phyloP scores from a whole-genome alignment of 345 rosid genomes.

The Microthlaspi erraticum region DNA sequence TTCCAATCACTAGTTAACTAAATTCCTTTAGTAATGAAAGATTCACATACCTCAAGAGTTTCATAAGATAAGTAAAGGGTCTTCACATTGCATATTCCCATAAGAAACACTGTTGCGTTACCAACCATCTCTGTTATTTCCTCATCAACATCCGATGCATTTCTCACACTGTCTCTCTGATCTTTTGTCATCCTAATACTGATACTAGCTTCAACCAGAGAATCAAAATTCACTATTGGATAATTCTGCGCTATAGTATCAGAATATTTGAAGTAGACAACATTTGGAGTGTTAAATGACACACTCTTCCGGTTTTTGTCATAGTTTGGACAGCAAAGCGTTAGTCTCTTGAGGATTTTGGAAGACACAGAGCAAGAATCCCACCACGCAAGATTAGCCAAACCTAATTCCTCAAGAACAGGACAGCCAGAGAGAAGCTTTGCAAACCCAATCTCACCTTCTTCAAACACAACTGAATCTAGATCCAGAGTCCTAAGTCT shows the following conservation, averaged over 20 bases:
- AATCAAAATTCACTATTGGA: conserved; percentile 23
- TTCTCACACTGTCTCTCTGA: conserved; percentile 28
- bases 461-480: conserved; percentile 32
- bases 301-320: conserved; percentile 29
- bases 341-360: conserved; percentile 36
- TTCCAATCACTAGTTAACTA: neutral
- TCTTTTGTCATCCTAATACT: conserved; percentile 21
- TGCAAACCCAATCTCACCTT: conserved; percentile 30
- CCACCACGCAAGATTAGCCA: conserved; percentile 32
- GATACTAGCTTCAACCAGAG: conserved; percentile 28
- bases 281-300: conserved; percentile 30
- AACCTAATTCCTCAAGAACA: conserved; percentile 32
- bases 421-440: conserved; percentile 41
- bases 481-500: conserved; percentile 24
- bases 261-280: conserved; percentile 35
- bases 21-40: neutral
- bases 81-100: conserved; percentile 43
- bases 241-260: conserved; percentile 26
- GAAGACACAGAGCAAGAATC: conserved; percentile 29
- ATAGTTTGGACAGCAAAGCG: neutral
- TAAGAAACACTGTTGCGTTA: conserved; percentile 18
- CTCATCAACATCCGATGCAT: conserved; percentile 18
- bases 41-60: conserved; percentile 35
- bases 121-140: conserved; percentile 29
- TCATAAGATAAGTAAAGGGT: conserved; percentile 35